Evolutionary conservation across 2,329 filamentous ascomycete species (phyloP), one percentile per base, ranked within the genome.

Genomic region (Alternaria burnsii): DNA sequence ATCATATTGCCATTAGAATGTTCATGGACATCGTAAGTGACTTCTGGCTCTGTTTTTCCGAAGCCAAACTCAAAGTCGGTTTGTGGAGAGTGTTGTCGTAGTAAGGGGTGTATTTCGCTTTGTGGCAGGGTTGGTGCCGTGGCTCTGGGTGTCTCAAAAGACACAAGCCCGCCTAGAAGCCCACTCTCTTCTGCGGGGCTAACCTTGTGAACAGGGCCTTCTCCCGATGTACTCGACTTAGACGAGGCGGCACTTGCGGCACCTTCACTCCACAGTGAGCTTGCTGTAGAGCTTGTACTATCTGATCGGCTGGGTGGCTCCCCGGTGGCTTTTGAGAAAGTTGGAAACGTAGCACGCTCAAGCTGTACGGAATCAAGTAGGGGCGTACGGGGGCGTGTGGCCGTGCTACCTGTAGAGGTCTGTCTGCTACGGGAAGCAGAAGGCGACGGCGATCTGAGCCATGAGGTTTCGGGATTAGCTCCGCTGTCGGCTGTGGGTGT

Each of bases 221-320:
- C 71, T 5, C 56, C 65, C 28, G 64, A 60, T 3, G 67, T 60
- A 44, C 74, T 77, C 2, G 73, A 75, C 28, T 70, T 68, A 9
- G 76, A 77, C 3, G 74, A 77, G 2, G 62, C 53, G 9, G 65
- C 68, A 46, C 74, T 76, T 41, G 55, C 69, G 3, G 55, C 69
- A 3, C 64, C 58, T 42, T 75, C 74, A 28, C 73, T 77, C 73
- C 72, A 78, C 11, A 71, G 50, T 10, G 71, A 70, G 54, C 67
- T 75, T 16, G 66, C 58, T 6, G 57, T 55, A 2, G 72, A 75
- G 18, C 61, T 71, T 4, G 69, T 69, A 52, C 75, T 76, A 12
- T 73, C 70, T 5, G 73, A 71, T 1, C 72, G 74, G 48, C 66
- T 70, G 26, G 71, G 65, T 38, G 52, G 14, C 34, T 63, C 55